phyloP scores from a whole-genome alignment of 1,284 basidiomycete genomes.

The Cryptococcus deneoformans region DNA sequence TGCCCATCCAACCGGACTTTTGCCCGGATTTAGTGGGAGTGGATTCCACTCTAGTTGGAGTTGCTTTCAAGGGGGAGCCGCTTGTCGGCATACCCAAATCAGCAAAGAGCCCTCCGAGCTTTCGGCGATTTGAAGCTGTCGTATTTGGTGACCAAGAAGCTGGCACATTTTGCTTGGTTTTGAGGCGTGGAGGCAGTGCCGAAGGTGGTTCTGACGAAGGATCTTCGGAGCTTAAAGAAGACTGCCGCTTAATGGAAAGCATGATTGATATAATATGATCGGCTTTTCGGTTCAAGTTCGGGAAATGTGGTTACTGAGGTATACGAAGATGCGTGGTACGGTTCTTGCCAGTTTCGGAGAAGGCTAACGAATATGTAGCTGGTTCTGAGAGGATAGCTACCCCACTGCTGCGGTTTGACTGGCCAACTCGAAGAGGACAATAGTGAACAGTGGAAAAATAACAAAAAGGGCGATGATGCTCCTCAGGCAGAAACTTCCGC shows the following conservation, averaged over 20 bases:
- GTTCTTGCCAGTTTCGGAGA: too few relatives aligned
- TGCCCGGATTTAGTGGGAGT: not conserved
- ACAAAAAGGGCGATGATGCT: too few relatives aligned
- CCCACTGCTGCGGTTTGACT: too few relatives aligned
- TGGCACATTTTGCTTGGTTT: conserved; percentile 13
- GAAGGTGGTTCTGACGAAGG: not conserved
- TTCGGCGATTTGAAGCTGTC: conserved; percentile 14
- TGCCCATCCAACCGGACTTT: not conserved
- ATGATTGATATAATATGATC: too few relatives aligned
- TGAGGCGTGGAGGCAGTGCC: not conserved
- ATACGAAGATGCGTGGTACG: too few relatives aligned
- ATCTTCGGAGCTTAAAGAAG: not conserved
- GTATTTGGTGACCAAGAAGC: conserved; percentile 28
- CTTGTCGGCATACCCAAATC: conserved; percentile 3
- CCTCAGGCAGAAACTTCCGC: too few relatives aligned
- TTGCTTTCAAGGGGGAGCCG: not conserved
- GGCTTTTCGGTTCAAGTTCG: too few relatives aligned
- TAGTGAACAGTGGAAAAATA: too few relatives aligned
- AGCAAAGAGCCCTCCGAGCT: conserved; percentile 22
- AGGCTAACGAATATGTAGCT: too few relatives aligned
- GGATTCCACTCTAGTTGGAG: not conserved
- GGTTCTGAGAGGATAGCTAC: too few relatives aligned
- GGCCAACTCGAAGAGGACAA: too few relatives aligned
- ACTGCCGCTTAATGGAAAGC: too few relatives aligned
- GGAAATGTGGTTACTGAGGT: not conserved